Percentiles rank a stretch among this genome's conserved stretches.
These are phyloP conservation scores for Zymoseptoria brevis DNA, from an alignment of 2,329 filamentous ascomycete genomes.

Conservation along the genomic window DNA sequence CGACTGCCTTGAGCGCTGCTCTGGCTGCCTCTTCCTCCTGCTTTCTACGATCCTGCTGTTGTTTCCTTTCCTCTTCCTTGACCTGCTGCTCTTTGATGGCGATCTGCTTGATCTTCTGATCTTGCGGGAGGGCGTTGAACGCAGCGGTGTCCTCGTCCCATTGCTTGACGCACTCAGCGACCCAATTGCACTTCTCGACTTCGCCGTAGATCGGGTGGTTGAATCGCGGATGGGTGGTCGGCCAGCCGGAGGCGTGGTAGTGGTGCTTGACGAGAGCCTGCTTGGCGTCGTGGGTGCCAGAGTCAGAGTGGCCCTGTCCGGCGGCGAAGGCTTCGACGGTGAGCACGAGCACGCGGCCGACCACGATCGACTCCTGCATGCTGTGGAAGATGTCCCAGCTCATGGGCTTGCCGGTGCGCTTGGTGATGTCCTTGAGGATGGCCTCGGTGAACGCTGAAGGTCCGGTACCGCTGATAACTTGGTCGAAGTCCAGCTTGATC, in stretches of 20 bases:
- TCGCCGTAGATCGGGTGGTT: slow-evolving; percentile 62
- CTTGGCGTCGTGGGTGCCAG: slow-evolving; percentile 59
- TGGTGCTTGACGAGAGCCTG: slow-evolving; percentile 64
- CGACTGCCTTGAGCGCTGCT: not conserved
- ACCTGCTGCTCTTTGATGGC: slow-evolving; percentile 16
- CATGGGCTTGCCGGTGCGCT: slow-evolving; percentile 38
- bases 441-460: slow-evolving; percentile 62
- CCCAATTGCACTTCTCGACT: slow-evolving; percentile 65
- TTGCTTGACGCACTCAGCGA: slow-evolving; percentile 52
- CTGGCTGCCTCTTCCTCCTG: slow-evolving; percentile 15
- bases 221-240: slow-evolving; percentile 56
- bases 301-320: slow-evolving; percentile 65
- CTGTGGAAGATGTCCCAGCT: slow-evolving; percentile 60
- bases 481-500: slow-evolving; percentile 61
- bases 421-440: slow-evolving; percentile 57
- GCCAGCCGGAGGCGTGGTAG: slow-evolving; percentile 68
- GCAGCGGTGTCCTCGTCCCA: slow-evolving; percentile 59
- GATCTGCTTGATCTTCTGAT: slow-evolving; percentile 50
- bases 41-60: slow-evolving; percentile 12
- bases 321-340: slow-evolving; percentile 66
- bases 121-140: slow-evolving; percentile 51
- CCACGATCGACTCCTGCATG: slow-evolving; percentile 56
- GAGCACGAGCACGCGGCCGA: slow-evolving; percentile 57
- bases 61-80: slow-evolving; percentile 14
- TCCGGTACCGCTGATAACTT: slow-evolving; percentile 65